Base-by-base conservation (phyloP, 306 rosid genomes). In the Rosa multiflora region DNA sequence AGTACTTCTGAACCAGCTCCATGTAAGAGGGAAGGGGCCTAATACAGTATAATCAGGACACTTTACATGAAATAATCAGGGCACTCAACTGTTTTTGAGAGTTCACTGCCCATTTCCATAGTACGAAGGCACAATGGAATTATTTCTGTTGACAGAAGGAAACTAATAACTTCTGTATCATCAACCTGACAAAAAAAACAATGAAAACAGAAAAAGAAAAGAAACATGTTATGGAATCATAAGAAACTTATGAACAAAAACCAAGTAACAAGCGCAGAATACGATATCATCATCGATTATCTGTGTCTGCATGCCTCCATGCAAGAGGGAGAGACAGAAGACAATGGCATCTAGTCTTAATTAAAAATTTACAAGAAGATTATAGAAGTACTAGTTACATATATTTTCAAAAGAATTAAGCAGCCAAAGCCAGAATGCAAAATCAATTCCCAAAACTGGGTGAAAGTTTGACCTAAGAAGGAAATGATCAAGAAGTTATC, bases 81-180 rank as follows among this genome's bases (percentile, higher is more conserved):
- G 78, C 29, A 88, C 92, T 89, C 86, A 88, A 91, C 96, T 68
- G 94, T 92, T 90, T 90, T 90, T 35, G 97, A 89, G 72, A 92
- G 74, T 83, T 90, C 97, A 73, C 91, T 86, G 21, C 98, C 97
- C 86, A 92, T 85, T 87, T 94, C 97, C 94, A 94, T 90, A n/a
- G 90, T 92, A 66, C 92, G 97, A 70, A 94, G 85, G 90, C 98
- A 92, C 72, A 94, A 40, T 2, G 98, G 97, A 80, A 90, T 88
- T 76, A 92, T 88, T 79, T 94, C 94, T 5, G 94, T 90, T 13
- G 94, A 88, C 59, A 92, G 93, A 82, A 94, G 97, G 85, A 94
- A 94, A 73, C 89, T 82, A 78, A 92, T 88, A 72, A 89, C 93
- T 74, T 90, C 94, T 64, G 90, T 85, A 76, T 92, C 91, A 83